Base-by-base conservation (phyloP, 345 rosid species). In the Cardamine occulta region DNA sequence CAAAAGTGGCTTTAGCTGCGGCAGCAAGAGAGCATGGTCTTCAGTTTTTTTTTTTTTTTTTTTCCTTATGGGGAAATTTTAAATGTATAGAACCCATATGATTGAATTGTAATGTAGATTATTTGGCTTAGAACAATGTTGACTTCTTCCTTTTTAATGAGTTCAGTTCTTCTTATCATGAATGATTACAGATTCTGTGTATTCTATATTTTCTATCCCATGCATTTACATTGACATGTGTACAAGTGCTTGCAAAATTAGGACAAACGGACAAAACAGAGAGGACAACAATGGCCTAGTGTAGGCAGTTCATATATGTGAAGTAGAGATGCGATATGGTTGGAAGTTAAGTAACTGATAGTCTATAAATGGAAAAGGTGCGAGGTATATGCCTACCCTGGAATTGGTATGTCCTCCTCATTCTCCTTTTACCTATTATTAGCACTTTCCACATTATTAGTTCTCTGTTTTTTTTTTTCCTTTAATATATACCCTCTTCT, bases 261-360 rank as follows among this genome's bases (percentile, higher is more conserved):
- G 75, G 72, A 69, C 13, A 45, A 47, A 44, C 18, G 12, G 47
- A 15, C 42, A 17, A 45, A 55, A 61, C 57, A 62, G 29, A 52
- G 57, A 61, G 17, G 56, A 44, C 42, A 39, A 75, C 31, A n/a
- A 35, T 11, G 53, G 44, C 24, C 37, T 54, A 63, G 60, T 56
- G 66, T 45, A 54, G 40, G 58, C 58, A 53, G 64, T 45, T 68
- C 61, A 45, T 34, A 26, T 31, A 13, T 70, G 34, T 26, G 53
- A 56, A 77, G 67, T 70, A 57, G 53, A 47, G 76, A 77, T 71
- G 76, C 72, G 61, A 57, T 57, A 15, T 28, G 68, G 63, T 65
- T 65, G 80, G 80, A 77, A 65, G 76, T 64, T 77, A 26, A 63
- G 76, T 56, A 77, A 77, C 76, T 65, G 48, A 71, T 12, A 48